phyloP scores from a whole-genome alignment of 305 asterid genomes.

The Rubia tinctorum region DNA sequence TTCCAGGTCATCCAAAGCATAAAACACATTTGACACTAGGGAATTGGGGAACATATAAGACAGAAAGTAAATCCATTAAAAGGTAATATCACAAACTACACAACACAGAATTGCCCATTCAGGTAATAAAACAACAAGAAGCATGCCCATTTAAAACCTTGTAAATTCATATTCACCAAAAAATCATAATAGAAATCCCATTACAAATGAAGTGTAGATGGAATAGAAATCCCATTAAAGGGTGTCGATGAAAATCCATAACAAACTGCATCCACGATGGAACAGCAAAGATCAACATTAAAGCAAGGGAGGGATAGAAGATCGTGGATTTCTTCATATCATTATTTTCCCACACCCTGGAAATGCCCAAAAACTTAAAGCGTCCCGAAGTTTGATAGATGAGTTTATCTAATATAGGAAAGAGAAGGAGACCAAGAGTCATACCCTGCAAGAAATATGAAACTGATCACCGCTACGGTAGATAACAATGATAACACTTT shows the following conservation, averaged over 20 bases:
- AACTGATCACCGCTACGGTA: too few species aligned
- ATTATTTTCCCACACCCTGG: constrained; percentile 18
- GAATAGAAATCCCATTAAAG: constrained; percentile 64
- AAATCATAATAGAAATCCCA: too few species aligned
- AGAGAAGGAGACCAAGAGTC: constrained; percentile 32
- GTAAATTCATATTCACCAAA: background rate
- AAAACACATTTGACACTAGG: background rate
- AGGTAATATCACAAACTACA: background rate
- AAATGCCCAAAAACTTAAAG: too few species aligned
- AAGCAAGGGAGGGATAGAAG: constrained; percentile 50
- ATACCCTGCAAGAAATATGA: too few species aligned
- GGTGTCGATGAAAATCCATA: constrained; percentile 66
- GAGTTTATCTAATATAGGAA: constrained; percentile 54
- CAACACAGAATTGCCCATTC: background rate
- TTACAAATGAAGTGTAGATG: constrained; percentile 10
- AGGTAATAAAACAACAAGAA: background rate
- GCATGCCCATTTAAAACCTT: background rate
- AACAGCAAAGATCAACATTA: constrained; percentile 47
- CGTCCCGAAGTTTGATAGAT: too few species aligned
- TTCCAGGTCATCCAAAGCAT: background rate
- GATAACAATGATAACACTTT: too few species aligned
- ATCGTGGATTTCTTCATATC: constrained; percentile 52
- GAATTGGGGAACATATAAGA: background rate
- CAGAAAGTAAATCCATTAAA: background rate
- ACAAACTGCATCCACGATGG: constrained; percentile 96